Percentiles rank a stretch among this genome's conserved stretches.
These are phyloP conservation scores for Barnettozyma populi DNA, from an alignment of 805 yeast genomes.

Conservation along the genomic window DNA sequence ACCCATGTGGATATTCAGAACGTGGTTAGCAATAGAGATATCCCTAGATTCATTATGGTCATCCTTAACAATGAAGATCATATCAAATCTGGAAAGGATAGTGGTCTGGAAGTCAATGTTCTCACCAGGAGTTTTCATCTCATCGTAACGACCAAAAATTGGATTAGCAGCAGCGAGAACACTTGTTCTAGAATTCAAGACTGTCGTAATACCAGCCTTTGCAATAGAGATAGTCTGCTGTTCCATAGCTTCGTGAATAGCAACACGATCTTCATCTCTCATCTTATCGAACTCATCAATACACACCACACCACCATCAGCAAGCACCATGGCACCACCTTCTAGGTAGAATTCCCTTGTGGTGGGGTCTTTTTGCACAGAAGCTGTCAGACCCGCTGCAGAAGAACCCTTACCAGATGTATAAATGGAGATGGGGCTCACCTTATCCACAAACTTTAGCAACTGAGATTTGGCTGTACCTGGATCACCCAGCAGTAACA, in stretches of 20 bases:
- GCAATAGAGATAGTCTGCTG: slow-evolving; percentile 99
- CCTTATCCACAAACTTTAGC: slow-evolving; percentile 90
- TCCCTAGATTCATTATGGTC: slow-evolving; percentile 86
- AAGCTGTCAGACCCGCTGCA: slow-evolving; percentile 98
- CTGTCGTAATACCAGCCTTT: slow-evolving; percentile 97
- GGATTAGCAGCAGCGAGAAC: slow-evolving; percentile 99
- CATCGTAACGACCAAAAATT: slow-evolving; percentile 93
- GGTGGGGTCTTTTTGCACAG: slow-evolving; percentile 85
- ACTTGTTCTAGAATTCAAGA: slow-evolving; percentile 90
- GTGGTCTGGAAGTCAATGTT: slow-evolving; percentile 98
- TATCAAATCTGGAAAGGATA: slow-evolving; percentile 93
- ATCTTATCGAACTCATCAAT: slow-evolving; percentile 98
- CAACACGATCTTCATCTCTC: slow-evolving; percentile 98
- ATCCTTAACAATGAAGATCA: slow-evolving; percentile 96
- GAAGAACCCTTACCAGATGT: slow-evolving; percentile 99
- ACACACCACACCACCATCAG: slow-evolving; percentile 99
- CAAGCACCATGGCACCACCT: slow-evolving; percentile 99
- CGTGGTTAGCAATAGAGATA: slow-evolving; percentile 87
- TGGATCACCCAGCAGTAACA: slow-evolving; percentile 91
- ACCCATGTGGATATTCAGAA: slow-evolving; percentile 90
- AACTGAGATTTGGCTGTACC: slow-evolving; percentile 98
- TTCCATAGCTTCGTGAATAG: slow-evolving; percentile 99
- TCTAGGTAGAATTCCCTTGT: slow-evolving; percentile 92
- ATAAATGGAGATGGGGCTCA: slow-evolving; percentile 89
- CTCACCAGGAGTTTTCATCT: slow-evolving; percentile 93